Conservation (phyloP, 2,329 filamentous ascomycete species). For the Ascochyta viciae-villosae region DNA sequence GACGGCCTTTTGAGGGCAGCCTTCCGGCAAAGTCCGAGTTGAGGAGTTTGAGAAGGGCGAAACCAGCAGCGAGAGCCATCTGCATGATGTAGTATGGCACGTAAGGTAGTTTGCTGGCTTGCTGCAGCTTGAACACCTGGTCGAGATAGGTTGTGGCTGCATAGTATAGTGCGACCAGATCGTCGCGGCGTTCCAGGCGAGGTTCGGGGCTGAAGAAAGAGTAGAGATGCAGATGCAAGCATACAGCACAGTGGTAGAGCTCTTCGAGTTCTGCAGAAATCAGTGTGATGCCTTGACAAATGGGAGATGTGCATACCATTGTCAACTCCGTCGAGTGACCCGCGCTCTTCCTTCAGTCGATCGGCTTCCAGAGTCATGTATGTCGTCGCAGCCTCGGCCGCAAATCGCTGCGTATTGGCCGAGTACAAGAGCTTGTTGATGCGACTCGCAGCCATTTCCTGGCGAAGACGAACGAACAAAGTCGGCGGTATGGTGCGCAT, state of each 20-base stretch:
- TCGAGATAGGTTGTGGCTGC: slow-evolving; percentile 75
- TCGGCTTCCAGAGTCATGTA: slow-evolving; percentile 48
- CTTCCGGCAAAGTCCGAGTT: slow-evolving; percentile 77
- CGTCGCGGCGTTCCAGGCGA: slow-evolving; percentile 64
- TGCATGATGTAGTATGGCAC: slow-evolving; percentile 81
- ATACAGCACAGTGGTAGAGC: slow-evolving; percentile 75
- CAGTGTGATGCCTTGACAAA: slow-evolving; percentile 51
- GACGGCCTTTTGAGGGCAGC: slow-evolving; percentile 67
- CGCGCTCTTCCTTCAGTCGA: slow-evolving; percentile 45
- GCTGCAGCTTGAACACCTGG: slow-evolving; percentile 59
- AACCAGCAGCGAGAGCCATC: slow-evolving; percentile 83
- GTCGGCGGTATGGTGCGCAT: slow-evolving; percentile 47
- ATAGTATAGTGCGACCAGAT: slow-evolving; percentile 77
- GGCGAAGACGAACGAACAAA: slow-evolving; percentile 46
- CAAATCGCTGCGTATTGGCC: slow-evolving; percentile 40
- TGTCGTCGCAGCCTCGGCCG: slow-evolving; percentile 38
- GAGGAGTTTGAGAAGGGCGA: slow-evolving; percentile 77
- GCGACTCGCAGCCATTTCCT: slow-evolving; percentile 49
- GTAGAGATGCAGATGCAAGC: slow-evolving; percentile 76
- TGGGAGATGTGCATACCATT: slow-evolving; percentile 31
- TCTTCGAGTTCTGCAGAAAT: slow-evolving; percentile 51
- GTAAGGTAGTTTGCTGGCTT: slow-evolving; percentile 67
- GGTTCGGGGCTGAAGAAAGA: slow-evolving; percentile 82
- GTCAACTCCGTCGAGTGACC: slow-evolving; percentile 43
- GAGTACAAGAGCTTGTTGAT: slow-evolving; percentile 49